Conservation (phyloP, 768 basidiomycete genomes). For the Crepidotus variabilis region DNA sequence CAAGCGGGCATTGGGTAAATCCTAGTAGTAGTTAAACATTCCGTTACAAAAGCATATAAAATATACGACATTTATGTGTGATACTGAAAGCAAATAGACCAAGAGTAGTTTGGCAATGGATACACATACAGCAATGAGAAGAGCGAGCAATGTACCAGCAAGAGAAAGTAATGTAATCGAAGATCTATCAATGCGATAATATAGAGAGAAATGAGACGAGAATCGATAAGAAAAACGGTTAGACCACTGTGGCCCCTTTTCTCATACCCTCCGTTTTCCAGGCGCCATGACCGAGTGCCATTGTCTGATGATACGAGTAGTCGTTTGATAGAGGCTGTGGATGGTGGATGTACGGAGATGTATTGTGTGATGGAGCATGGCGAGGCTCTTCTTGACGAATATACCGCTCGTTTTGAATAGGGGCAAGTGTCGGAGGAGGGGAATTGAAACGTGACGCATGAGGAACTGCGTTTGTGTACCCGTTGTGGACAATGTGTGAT, state of each 20-base stretch:
- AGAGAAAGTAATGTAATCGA: not conserved
- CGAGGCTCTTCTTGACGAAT: constrained; percentile 28
- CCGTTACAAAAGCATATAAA: not conserved
- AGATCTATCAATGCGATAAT: not conserved
- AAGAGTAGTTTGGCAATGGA: not conserved
- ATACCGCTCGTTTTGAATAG: constrained; percentile 43
- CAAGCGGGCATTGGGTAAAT: too few relatives aligned
- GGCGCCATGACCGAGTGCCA: constrained; percentile 33
- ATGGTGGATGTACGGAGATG: constrained; percentile 37
- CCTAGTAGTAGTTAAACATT: not conserved
- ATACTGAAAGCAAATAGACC: not conserved
- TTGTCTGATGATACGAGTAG: constrained; percentile 38
- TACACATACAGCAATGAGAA: not conserved
- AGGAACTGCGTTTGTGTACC: constrained; percentile 3
- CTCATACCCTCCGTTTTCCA: constrained; percentile 49
- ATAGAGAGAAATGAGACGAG: not conserved
- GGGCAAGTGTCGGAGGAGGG: constrained; percentile 53
- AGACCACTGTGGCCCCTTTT: constrained; percentile 33
- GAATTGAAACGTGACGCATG: constrained; percentile 38
- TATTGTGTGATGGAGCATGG: constrained; percentile 23
- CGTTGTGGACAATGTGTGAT: constrained; percentile 9
- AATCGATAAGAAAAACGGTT: not conserved
- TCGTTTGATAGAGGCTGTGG: constrained; percentile 33
- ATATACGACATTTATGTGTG: not conserved
- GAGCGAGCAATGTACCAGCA: not conserved